phyloP scores from a whole-genome alignment of 2,329 filamentous ascomycete genomes.

The Geoglossum cookeanum region DNA sequence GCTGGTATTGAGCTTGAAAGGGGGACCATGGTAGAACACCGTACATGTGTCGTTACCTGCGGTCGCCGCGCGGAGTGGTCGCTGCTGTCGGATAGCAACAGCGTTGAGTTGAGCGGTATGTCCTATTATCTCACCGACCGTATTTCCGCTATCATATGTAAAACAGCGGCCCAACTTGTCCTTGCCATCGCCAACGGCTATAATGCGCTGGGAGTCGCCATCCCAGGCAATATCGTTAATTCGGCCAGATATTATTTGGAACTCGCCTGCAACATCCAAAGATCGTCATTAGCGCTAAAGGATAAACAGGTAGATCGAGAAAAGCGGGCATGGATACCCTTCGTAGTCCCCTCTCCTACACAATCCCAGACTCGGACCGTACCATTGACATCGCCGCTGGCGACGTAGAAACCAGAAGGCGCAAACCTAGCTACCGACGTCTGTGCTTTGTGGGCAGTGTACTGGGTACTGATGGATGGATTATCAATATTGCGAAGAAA shows the following conservation, averaged over 20 bases:
- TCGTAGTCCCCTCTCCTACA: conserved; percentile 69
- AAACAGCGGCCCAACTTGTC: conserved; percentile 89
- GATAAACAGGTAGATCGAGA: not conserved
- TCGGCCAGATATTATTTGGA: conserved; percentile 79
- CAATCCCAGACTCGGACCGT: conserved; percentile 82
- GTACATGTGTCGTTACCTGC: conserved; percentile 77
- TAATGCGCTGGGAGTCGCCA: conserved; percentile 87
- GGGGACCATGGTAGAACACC: conserved; percentile 83
- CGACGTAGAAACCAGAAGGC: conserved; percentile 86
- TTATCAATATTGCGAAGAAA: conserved; percentile 90
- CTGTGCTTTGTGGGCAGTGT: conserved; percentile 71
- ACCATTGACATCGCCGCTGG: conserved; percentile 73
- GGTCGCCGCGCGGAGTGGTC: conserved; percentile 80
- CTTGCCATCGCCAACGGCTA: conserved; percentile 87
- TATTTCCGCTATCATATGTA: conserved; percentile 89
- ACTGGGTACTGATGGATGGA: conserved; percentile 68
- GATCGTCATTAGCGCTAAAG: not conserved
- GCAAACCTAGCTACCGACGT: conserved; percentile 90
- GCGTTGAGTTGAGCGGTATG: conserved; percentile 83
- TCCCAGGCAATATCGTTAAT: conserved; percentile 98
- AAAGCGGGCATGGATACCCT: conserved; percentile 28
- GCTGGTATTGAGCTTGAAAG: conserved; percentile 91
- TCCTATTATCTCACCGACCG: conserved; percentile 80
- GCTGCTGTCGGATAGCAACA: conserved; percentile 72
- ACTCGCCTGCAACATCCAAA: conserved; percentile 43